phyloP scores from a whole-genome alignment of 257 asterid species.

The Ehretia macrophylla region DNA sequence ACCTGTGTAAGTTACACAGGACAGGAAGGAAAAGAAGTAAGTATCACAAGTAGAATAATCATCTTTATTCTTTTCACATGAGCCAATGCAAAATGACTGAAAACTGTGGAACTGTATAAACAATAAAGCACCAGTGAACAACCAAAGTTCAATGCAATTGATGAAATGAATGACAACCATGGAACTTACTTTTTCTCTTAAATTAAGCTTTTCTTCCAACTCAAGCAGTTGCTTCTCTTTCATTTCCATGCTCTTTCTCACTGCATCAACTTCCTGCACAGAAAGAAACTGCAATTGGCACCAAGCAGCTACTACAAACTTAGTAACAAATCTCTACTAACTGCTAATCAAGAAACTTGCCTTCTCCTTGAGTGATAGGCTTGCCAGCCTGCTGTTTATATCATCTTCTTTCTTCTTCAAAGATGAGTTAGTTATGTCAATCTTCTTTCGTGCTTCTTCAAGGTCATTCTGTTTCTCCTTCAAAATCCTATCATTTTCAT shows the following conservation, averaged over 20 bases:
- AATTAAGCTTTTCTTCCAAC: conserved; percentile 61
- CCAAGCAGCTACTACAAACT: conserved; percentile 2
- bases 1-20: conserved; percentile 38
- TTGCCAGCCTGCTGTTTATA: conserved; percentile 51
- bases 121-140: background rate
- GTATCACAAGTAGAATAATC: background rate
- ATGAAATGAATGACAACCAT: background rate
- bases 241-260: conserved; percentile 49
- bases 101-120: background rate
- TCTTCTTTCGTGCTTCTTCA: conserved; percentile 61
- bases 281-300: conserved; percentile 13
- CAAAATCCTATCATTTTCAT: conserved; percentile 63
- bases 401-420: conserved; percentile 81
- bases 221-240: conserved; percentile 72
- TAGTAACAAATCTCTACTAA: background rate
- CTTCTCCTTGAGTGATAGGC: conserved; percentile 61
- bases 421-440: conserved; percentile 50
- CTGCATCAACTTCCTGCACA: conserved; percentile 73
- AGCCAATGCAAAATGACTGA: background rate
- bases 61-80: background rate
- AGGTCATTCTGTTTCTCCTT: conserved; percentile 70
- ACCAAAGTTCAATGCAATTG: background rate
- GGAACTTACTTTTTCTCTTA: conserved; percentile 65
- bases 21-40: conserved; percentile 10
- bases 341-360: conserved; percentile 24